phyloP scores from a whole-genome alignment of 805 yeast species.

The Candida orba region DNA sequence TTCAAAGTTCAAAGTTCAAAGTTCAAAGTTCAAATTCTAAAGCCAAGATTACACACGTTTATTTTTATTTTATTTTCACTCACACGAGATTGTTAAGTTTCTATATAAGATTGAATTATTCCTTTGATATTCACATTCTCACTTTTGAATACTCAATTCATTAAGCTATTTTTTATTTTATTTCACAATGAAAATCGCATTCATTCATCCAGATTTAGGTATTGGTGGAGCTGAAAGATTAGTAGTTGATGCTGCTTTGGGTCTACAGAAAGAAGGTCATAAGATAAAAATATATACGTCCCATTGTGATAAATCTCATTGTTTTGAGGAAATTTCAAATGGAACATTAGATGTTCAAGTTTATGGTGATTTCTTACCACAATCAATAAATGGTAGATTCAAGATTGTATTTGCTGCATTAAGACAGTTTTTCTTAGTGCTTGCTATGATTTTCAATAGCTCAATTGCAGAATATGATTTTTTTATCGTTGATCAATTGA shows the following conservation, averaged over 20 bases:
- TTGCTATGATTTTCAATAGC: conserved; percentile 38
- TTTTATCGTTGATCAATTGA: conserved; percentile 80
- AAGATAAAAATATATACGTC: conserved; percentile 72
- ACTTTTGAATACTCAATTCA: neutral
- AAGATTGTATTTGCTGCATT: conserved; percentile 76
- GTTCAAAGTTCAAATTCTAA: too few species aligned
- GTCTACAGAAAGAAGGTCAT: conserved; percentile 62
- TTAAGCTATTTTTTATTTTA: neutral
- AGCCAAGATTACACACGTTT: too few species aligned
- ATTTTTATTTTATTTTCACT: too few species aligned
- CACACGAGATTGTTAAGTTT: too few species aligned
- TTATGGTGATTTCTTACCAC: conserved; percentile 80
- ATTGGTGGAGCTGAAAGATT: conserved; percentile 97
- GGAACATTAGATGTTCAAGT: conserved; percentile 58
- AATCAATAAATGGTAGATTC: conserved; percentile 55
- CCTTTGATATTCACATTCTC: neutral
- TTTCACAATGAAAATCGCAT: conserved; percentile 52
- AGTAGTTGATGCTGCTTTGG: conserved; percentile 93
- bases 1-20: too few species aligned
- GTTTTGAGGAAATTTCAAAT: conserved; percentile 80
- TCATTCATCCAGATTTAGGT: conserved; percentile 93
- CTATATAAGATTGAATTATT: neutral
- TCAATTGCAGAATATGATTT: conserved; percentile 52
- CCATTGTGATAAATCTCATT: conserved; percentile 79
- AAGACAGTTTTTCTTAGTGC: conserved; percentile 67